Percentiles rank a stretch among this genome's conserved stretches.
Evolutionary conservation across 305 asterid genomes (phyloP).

Genomic region (Solanum hybrid): DNA sequence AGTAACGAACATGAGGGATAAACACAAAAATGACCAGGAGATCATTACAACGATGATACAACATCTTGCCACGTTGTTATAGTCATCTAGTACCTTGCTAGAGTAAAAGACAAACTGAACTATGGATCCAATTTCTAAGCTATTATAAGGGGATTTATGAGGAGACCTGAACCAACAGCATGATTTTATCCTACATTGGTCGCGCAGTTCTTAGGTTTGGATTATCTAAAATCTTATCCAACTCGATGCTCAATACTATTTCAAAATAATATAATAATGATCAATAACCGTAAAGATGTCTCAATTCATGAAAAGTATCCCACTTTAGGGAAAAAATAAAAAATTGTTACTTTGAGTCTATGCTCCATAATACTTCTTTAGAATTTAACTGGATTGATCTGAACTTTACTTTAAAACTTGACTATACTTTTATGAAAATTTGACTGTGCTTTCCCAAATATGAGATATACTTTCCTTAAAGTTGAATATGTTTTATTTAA

Average conservation of each 20-base stretch:
- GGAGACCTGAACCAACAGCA: neutral
- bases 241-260: neutral
- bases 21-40: neutral
- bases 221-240: neutral
- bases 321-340: neutral
- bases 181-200: neutral
- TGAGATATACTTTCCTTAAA: too few relatives aligned
- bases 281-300: neutral
- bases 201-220: neutral
- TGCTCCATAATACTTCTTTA: neutral
- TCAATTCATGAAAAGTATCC: neutral
- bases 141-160: neutral
- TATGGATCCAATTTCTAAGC: neutral
- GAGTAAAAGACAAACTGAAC: neutral
- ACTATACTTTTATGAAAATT: too few relatives aligned
- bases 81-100: neutral
- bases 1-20: neutral
- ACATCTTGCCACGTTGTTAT: neutral
- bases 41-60: neutral
- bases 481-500: neutral
- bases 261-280: too few relatives aligned
- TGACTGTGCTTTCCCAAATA: neutral
- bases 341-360: neutral
- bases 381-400: too few relatives aligned
- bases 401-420: neutral